Conservation (phyloP, 805 yeast species). For the Zygoascus flipseniorum region DNA sequence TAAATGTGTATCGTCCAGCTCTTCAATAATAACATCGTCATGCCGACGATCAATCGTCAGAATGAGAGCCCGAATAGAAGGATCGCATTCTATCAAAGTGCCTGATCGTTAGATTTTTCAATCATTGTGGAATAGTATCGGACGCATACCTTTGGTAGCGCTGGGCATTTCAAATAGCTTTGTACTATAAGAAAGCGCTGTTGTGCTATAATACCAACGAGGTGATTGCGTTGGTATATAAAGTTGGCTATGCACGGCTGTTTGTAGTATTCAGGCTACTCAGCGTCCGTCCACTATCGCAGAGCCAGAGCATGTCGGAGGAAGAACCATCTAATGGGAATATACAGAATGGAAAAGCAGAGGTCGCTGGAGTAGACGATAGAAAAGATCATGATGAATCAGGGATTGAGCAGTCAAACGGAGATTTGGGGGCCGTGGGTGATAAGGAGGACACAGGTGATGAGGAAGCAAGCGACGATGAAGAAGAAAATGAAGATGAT, state of each 20-base stretch:
- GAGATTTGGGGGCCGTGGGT: not conserved
- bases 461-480: constrained; percentile 2
- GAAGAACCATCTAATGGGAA: not conserved
- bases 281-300: too few relatives aligned
- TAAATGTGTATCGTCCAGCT: constrained; percentile 85
- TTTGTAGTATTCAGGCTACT: too few relatives aligned
- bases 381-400: not conserved
- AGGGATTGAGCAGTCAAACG: not conserved
- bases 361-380: not conserved
- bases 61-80: constrained; percentile 82
- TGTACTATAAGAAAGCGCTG: too few relatives aligned
- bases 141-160: constrained; percentile 26
- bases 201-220: too few relatives aligned
- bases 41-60: constrained; percentile 68
- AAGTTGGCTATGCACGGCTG: too few relatives aligned
- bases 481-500: constrained; percentile 20
- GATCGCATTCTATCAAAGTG: constrained; percentile 47
- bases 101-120: not conserved
- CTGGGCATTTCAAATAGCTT: constrained; percentile 6
- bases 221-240: too few relatives aligned
- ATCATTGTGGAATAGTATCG: constrained; percentile 12
- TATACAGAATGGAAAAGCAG: not conserved
- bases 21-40: constrained; percentile 69
- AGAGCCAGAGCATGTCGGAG: not conserved
- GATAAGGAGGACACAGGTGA: constrained; percentile 2